These are phyloP conservation scores for Singerocomus inundabilis DNA, from an alignment of 1,284 basidiomycete genomes.

Conservation along the genomic window DNA sequence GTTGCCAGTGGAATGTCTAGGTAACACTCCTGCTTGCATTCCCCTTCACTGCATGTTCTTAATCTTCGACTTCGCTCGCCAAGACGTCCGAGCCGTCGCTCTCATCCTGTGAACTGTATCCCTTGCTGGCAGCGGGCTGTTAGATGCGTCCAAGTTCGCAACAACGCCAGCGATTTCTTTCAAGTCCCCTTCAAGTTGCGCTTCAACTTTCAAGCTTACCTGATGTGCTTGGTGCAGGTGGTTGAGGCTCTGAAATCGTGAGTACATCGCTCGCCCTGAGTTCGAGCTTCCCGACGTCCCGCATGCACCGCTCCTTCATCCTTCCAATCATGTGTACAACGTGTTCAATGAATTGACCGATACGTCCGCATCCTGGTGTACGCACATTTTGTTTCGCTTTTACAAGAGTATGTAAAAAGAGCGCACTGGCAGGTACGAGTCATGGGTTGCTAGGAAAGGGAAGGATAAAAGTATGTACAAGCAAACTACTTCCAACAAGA, in stretches of 20 bases:
- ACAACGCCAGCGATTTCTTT: conserved; percentile 12
- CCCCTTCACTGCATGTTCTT: conserved; percentile 47
- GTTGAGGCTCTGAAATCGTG: conserved; percentile 30
- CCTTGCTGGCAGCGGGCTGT: too few species aligned
- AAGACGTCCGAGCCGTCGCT: conserved; percentile 47
- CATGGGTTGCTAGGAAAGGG: too few species aligned
- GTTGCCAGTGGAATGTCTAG: conserved; percentile 80
- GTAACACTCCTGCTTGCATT: conserved; percentile 36
- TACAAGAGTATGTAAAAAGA: too few species aligned
- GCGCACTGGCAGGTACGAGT: too few species aligned
- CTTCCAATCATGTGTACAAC: conserved; percentile 51
- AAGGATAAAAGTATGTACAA: too few species aligned
- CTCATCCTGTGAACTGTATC: neutral
- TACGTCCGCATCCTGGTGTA: conserved; percentile 60
- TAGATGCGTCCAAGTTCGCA: too few species aligned
- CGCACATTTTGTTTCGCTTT: conserved; percentile 67
- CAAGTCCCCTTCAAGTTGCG: too few species aligned
- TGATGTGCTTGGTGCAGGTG: conserved; percentile 11
- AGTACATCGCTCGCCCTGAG: conserved; percentile 63
- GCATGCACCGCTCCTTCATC: conserved; percentile 55
- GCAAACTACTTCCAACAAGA: too few species aligned
- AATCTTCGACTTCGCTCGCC: conserved; percentile 69
- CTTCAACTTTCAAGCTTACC: too few species aligned
- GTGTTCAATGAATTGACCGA: conserved; percentile 67
- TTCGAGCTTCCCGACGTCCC: conserved; percentile 77